These are phyloP conservation scores for Eucalyptus marginata DNA, from an alignment of 345 rosid genomes.

Conservation along the genomic window DNA sequence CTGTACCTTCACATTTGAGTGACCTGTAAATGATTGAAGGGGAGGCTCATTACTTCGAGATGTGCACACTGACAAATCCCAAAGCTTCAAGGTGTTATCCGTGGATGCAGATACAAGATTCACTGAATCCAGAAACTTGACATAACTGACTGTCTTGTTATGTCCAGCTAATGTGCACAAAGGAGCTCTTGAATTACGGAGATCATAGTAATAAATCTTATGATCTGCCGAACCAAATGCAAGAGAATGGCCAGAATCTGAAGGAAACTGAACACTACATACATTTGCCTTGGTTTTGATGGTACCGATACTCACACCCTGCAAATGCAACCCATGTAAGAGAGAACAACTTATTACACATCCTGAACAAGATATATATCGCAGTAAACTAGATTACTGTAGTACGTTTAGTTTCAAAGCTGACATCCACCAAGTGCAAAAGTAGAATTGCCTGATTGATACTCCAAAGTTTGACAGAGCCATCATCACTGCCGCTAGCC, in stretches of 20 bases:
- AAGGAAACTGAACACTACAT: slow-evolving; percentile 88
- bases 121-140: slow-evolving; percentile 69
- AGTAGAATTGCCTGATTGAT: slow-evolving; percentile 99
- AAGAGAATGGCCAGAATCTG: slow-evolving; percentile 64
- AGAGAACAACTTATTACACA: slow-evolving; percentile 30
- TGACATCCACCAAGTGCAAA: slow-evolving; percentile 79
- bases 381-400: slow-evolving; percentile 30
- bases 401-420: slow-evolving; percentile 72
- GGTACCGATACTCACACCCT: slow-evolving; percentile 80
- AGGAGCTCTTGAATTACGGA: slow-evolving; percentile 71
- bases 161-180: slow-evolving; percentile 80
- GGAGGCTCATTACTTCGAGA: slow-evolving; percentile 71
- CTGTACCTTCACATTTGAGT: slow-evolving; percentile 73
- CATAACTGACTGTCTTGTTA: slow-evolving; percentile 82
- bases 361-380: slow-evolving; percentile 2
- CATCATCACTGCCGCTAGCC: slow-evolving; percentile 96
- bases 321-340: slow-evolving; percentile 36
- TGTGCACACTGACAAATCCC: slow-evolving; percentile 75
- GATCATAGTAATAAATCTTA: slow-evolving; percentile 82
- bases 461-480: slow-evolving; percentile 97
- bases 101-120: slow-evolving; percentile 87
- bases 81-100: slow-evolving; percentile 91
- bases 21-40: slow-evolving; percentile 78
- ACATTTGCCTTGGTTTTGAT: slow-evolving; percentile 91
- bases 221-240: slow-evolving; percentile 99